Conservation (phyloP, 2,329 filamentous ascomycete species). For the Aspergillus ochraceus region DNA sequence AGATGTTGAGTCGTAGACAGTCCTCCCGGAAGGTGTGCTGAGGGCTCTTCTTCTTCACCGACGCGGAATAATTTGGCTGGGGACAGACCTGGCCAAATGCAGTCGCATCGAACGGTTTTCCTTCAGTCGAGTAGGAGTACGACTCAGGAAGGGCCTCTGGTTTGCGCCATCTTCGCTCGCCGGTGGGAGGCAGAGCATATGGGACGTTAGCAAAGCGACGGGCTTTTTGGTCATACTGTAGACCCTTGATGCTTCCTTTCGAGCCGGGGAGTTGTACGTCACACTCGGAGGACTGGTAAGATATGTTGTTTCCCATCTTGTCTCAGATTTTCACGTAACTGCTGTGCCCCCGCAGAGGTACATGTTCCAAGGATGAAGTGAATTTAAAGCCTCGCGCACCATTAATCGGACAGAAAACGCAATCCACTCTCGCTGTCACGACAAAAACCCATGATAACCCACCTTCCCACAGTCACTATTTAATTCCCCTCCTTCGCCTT, state of each 20-base stretch:
- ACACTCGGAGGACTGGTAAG: constrained; percentile 10
- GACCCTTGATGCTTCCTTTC: constrained; percentile 14
- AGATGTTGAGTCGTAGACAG: constrained; percentile 53
- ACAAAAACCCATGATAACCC: background rate
- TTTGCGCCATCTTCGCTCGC: constrained; percentile 40
- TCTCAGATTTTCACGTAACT: too few species aligned
- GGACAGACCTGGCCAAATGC: constrained; percentile 42
- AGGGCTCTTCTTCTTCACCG: constrained; percentile 15
- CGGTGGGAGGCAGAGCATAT: constrained; percentile 43
- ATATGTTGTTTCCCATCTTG: constrained; percentile 15
- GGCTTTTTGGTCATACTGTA: constrained; percentile 24
- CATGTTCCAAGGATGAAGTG: background rate
- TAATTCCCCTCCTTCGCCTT: too few species aligned
- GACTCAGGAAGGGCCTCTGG: constrained; percentile 35
- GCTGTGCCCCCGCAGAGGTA: background rate
- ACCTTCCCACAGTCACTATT: too few species aligned
- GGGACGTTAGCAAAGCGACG: constrained; percentile 37
- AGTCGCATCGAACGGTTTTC: constrained; percentile 38
- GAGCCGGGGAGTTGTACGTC: constrained; percentile 1
- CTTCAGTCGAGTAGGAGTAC: constrained; percentile 26
- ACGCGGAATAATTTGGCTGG: constrained; percentile 35
- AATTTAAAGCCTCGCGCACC: background rate
- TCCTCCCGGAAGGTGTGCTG: constrained; percentile 44
- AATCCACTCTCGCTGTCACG: background rate
- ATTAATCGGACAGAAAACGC: background rate